A percentile compares a stretch with the other conserved stretches of the same genome.
Evolutionary conservation across 108 stramenopile species (phyloP).

Genomic region (Nitzschia sp.): DNA sequence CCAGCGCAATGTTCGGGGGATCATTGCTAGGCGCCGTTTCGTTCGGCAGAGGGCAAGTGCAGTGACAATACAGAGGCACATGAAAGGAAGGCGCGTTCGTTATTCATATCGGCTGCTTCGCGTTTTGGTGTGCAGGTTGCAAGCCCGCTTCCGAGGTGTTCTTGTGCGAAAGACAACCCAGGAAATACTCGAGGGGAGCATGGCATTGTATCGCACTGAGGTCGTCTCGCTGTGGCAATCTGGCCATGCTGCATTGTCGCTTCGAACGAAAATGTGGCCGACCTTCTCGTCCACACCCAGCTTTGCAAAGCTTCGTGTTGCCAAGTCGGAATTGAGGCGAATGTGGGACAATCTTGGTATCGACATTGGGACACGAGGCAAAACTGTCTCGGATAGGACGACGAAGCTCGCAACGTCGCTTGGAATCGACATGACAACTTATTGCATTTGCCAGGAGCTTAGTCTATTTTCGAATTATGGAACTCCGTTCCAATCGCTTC

Average conservation of each 20-base stretch:
- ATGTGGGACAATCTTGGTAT: constrained; percentile 34
- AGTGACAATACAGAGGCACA: constrained; percentile 17
- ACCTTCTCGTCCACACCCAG: not conserved
- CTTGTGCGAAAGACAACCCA: constrained; percentile 26
- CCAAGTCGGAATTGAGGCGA: constrained; percentile 44
- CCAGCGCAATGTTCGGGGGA: constrained; percentile 29
- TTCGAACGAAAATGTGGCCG: constrained; percentile 52
- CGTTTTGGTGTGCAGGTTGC: constrained; percentile 24
- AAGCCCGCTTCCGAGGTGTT: constrained; percentile 43
- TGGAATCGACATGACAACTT: constrained; percentile 22
- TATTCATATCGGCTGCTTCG: constrained; percentile 12
- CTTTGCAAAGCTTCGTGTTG: constrained; percentile 32
- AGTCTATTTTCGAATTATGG: not conserved
- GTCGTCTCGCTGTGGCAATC: constrained; percentile 47
- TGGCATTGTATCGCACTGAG: constrained; percentile 34
- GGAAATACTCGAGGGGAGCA: constrained; percentile 10
- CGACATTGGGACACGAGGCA: not conserved
- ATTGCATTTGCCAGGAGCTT: constrained; percentile 5
- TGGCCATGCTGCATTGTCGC: constrained; percentile 36
- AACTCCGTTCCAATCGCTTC: not conserved
- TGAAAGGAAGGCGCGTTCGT: constrained; percentile 21
- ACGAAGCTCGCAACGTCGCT: constrained; percentile 1
- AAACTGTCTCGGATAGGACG: constrained; percentile 2
- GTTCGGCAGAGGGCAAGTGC: not conserved
- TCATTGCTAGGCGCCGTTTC: not conserved